Percentiles rank a stretch among this genome's conserved stretches.
Evolutionary conservation across 208 protist species (phyloP).

Genomic region (Leishmania martiniquensis): DNA sequence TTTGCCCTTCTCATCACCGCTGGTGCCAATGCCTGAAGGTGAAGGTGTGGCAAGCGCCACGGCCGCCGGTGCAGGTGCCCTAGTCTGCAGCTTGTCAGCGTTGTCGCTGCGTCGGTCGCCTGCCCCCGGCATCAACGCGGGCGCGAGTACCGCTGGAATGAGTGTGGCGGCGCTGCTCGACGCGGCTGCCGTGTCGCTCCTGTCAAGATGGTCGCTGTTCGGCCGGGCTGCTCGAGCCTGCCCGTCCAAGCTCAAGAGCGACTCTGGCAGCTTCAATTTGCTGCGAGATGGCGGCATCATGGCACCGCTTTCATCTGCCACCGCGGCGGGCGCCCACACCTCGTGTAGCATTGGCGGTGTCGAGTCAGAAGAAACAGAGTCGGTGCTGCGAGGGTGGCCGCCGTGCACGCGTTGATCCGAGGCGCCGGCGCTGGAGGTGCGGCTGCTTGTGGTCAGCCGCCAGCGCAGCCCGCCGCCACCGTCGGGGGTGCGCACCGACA

Average conservation of each 20-base stretch:
- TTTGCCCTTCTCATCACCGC: too few species aligned
- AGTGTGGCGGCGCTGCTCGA: not conserved
- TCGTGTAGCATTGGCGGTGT: not conserved
- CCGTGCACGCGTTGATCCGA: conserved; percentile 5
- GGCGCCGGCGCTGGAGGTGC: conserved; percentile 18
- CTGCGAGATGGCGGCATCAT: not conserved
- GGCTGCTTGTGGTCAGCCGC: conserved; percentile 3
- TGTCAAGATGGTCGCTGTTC: not conserved
- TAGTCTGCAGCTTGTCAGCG: not conserved
- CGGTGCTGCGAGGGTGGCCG: not conserved
- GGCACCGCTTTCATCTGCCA: not conserved
- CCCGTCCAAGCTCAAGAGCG: conserved; percentile 13
- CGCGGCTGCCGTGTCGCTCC: not conserved
- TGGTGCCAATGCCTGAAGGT: not conserved
- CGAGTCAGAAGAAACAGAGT: not conserved
- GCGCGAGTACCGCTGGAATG: not conserved
- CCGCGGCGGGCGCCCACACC: not conserved
- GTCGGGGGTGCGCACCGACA: conserved; percentile 9
- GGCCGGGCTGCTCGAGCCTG: not conserved
- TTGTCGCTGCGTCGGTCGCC: not conserved
- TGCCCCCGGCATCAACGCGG: not conserved
- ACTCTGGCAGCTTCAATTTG: not conserved
- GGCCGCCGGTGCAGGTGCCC: not conserved
- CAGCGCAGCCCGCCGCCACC: not conserved
- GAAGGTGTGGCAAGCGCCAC: not conserved